Percentiles rank a stretch among this genome's conserved stretches.
These are phyloP conservation scores for Euphorbia lathyris DNA, from an alignment of 345 rosid genomes.

Conservation along the genomic window DNA sequence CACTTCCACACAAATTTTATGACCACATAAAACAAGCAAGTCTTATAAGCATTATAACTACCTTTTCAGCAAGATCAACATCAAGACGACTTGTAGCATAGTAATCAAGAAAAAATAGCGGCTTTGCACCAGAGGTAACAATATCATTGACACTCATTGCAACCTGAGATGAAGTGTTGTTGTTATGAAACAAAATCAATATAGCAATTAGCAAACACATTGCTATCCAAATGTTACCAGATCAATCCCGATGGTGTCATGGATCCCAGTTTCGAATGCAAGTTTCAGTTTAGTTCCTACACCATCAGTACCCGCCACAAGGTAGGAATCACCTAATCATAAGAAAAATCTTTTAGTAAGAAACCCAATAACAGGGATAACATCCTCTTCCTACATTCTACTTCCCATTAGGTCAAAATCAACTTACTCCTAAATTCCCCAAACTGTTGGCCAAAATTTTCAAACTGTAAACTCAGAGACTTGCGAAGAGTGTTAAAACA, in stretches of 20 bases:
- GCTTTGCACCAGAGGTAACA: conserved; percentile 93
- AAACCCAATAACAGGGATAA: background rate
- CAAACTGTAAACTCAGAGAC: too few species aligned
- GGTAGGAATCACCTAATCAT: conserved; percentile 72
- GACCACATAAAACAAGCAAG: background rate
- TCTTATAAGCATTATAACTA: background rate
- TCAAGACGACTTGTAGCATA: conserved; percentile 89
- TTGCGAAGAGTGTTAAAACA: too few species aligned
- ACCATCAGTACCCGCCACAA: conserved; percentile 97
- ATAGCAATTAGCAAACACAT: background rate
- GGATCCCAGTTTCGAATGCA: conserved; percentile 91
- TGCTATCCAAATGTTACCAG: conserved; percentile 41
- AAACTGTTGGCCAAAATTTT: too few species aligned
- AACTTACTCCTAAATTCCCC: too few species aligned
- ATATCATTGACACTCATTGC: conserved; percentile 99
- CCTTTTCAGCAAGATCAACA: conserved; percentile 56
- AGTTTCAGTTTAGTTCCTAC: conserved; percentile 94
- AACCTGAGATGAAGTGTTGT: conserved; percentile 43
- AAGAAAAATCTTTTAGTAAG: conserved; percentile 1
- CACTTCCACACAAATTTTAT: too few species aligned
- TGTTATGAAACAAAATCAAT: conserved; percentile 12
- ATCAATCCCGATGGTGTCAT: conserved; percentile 91
- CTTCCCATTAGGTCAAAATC: conserved; percentile 8
- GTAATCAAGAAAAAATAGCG: conserved; percentile 90
- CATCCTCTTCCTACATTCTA: too few species aligned